phyloP scores from a whole-genome alignment of 345 rosid species.

The Reutealis trisperma region DNA sequence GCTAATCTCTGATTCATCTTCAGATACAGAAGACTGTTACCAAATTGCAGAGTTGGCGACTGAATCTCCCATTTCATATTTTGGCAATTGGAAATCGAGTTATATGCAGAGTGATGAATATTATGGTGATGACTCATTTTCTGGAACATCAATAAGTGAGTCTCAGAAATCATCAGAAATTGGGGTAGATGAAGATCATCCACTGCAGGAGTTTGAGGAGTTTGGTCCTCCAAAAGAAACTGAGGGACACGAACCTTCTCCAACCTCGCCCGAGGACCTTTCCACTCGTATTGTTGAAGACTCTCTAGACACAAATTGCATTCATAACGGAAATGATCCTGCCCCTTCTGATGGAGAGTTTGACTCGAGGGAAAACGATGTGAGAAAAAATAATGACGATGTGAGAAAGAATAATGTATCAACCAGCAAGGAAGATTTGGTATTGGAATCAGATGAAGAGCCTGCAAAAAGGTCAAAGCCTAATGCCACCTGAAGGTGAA shows the following conservation, averaged over 20 bases:
- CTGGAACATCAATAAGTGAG: slow-evolving; percentile 26
- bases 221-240: slow-evolving; percentile 5
- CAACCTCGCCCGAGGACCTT: slow-evolving; percentile 11
- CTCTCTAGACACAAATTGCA: slow-evolving; percentile 22
- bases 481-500: background rate
- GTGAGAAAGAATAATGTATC: slow-evolving; percentile 2
- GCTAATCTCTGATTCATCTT: slow-evolving; percentile 27
- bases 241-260: slow-evolving; percentile 5
- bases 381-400: background rate
- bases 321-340: slow-evolving; percentile 8
- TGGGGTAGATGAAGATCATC: slow-evolving; percentile 19
- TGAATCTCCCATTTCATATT: slow-evolving; percentile 13
- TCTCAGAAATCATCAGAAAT: slow-evolving; percentile 25
- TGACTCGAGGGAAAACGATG: background rate
- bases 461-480: slow-evolving; percentile 5
- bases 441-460: slow-evolving; percentile 17
- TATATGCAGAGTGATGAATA: slow-evolving; percentile 27
- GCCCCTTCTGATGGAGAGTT: background rate
- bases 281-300: slow-evolving; percentile 29
- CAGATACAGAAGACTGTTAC: slow-evolving; percentile 24
- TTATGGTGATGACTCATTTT: slow-evolving; percentile 23
- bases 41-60: slow-evolving; percentile 6
- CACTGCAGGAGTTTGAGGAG: slow-evolving; percentile 12
- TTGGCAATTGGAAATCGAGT: slow-evolving; percentile 4
- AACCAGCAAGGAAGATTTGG: background rate